phyloP scores from a whole-genome alignment of 73 alveolate genomes.

The Urostyla sp. region DNA sequence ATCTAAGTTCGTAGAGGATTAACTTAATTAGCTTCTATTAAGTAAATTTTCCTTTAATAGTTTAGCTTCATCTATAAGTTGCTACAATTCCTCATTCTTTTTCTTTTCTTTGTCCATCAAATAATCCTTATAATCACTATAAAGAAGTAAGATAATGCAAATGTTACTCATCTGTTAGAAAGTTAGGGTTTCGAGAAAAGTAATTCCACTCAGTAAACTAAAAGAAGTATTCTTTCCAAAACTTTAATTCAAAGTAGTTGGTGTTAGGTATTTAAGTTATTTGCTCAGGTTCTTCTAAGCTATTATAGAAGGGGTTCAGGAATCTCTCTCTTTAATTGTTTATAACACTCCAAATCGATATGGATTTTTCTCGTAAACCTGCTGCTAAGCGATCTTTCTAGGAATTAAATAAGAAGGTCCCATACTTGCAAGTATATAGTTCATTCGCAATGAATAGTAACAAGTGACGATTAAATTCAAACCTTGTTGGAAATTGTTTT shows the following conservation, averaged over 20 bases:
- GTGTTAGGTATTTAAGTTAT: constrained; percentile 17
- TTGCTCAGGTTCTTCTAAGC: constrained; percentile 12
- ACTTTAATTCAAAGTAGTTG: constrained; percentile 24
- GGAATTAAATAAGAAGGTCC: constrained; percentile 91
- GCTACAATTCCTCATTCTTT: background rate
- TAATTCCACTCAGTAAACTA: constrained; percentile 49
- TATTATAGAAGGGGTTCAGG: constrained; percentile 67
- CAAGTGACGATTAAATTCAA: constrained; percentile 88
- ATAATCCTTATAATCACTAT: constrained; percentile 56
- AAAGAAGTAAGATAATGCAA: too few species aligned
- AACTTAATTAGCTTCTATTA: too few species aligned
- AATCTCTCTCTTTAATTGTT: constrained; percentile 20
- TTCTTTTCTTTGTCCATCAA: constrained; percentile 22
- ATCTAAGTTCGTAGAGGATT: too few species aligned
- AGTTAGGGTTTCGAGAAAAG: constrained; percentile 2
- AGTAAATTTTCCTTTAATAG: background rate
- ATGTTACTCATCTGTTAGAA: constrained; percentile 20
- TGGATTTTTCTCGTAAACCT: constrained; percentile 29
- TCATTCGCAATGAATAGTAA: constrained; percentile 86
- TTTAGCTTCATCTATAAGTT: background rate
- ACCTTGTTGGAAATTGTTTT: constrained; percentile 84
- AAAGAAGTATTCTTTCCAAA: constrained; percentile 63
- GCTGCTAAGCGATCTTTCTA: constrained; percentile 82
- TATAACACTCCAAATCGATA: constrained; percentile 69
- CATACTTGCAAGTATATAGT: constrained; percentile 84